Evolutionary conservation across 2,329 filamentous ascomycete genomes (phyloP), one percentile per base, ranked within the genome.

Genomic region (Colletotrichum zoysiae): DNA sequence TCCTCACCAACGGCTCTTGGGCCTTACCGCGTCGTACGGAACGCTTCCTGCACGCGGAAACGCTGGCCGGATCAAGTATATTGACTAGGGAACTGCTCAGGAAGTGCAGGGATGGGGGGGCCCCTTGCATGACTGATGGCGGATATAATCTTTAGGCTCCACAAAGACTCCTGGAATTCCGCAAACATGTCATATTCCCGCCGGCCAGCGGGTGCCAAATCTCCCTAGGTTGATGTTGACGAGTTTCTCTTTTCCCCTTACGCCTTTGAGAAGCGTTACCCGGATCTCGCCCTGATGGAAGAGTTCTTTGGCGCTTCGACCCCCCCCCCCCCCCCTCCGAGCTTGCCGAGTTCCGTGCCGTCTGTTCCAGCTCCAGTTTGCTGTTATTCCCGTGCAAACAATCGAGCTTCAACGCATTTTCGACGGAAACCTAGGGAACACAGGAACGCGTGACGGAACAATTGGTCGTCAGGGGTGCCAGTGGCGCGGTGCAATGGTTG

Each of bases 301-400:
- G 51, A 63, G 63, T 61, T 51, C 53, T 26, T 38, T 33, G 59
- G 18, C 48, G 30, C 61, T 50, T 57, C 38, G 30, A 30, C 30
- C 26, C 26, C 30, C 30, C 30, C 30, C 30, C 30, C 30, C 30
- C 4, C 30, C 30, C 30, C 18, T n/a, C 46, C 23, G 23, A 44
- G 51, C 33, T 62, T 68, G 69, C 69, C 65, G 69, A 68, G 65
- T 68, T 71, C 69, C 69, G 69, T 71, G 64, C 67, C 67, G 46
- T 48, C 20, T 40, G 30, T 70, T 67, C 50, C 68, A 67, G 56
- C 50, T 51, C 50, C 63, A 38, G 16, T 14, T 12, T 26, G 56
- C 16, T 38, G 9, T 26, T 20, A 3, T 26, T 20, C 16, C 7
- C 18, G 23, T 11, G 20, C 23, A 48, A 33, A 38, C 16, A 11